A percentile compares a stretch with the other conserved stretches of the same genome.
Conservation (phyloP, 192 early-diverging fungal genomes). For the Umbelopsis isabellina region DNA sequence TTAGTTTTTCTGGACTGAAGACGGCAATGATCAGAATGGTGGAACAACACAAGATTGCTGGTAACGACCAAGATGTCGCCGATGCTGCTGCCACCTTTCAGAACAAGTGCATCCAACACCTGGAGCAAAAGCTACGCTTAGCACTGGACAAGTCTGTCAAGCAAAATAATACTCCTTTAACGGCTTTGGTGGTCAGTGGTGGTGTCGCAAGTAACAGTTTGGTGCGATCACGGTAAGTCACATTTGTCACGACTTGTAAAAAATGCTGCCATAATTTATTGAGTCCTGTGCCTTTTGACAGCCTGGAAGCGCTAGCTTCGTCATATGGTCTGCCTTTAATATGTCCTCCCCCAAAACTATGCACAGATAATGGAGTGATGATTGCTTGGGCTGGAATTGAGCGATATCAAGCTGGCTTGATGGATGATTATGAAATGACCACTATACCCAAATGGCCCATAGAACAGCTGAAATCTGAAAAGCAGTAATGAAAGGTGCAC, state of each 20-base stretch:
- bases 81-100: slow-evolving; percentile 82
- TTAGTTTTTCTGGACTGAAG: slow-evolving; percentile 81
- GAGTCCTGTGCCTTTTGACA: not conserved
- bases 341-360: slow-evolving; percentile 76
- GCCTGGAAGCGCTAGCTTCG: slow-evolving; percentile 45
- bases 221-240: slow-evolving; percentile 47
- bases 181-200: slow-evolving; percentile 71
- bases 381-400: slow-evolving; percentile 86
- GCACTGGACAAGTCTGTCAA: slow-evolving; percentile 50
- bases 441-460: slow-evolving; percentile 80
- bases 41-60: slow-evolving; percentile 39
- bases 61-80: slow-evolving; percentile 38
- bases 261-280: not conserved
- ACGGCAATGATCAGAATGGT: slow-evolving; percentile 62
- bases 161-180: slow-evolving; percentile 33
- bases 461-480: slow-evolving; percentile 47
- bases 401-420: slow-evolving; percentile 61
- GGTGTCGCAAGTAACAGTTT: slow-evolving; percentile 77
- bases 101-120: slow-evolving; percentile 55
- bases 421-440: slow-evolving; percentile 72
- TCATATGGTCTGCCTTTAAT: slow-evolving; percentile 55
- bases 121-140: slow-evolving; percentile 65
- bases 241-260: not conserved
- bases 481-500: not conserved
- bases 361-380: slow-evolving; percentile 86